Evolutionary conservation across 345 rosid genomes (phyloP).

Genomic region (Leavenworthia alabamica): DNA sequence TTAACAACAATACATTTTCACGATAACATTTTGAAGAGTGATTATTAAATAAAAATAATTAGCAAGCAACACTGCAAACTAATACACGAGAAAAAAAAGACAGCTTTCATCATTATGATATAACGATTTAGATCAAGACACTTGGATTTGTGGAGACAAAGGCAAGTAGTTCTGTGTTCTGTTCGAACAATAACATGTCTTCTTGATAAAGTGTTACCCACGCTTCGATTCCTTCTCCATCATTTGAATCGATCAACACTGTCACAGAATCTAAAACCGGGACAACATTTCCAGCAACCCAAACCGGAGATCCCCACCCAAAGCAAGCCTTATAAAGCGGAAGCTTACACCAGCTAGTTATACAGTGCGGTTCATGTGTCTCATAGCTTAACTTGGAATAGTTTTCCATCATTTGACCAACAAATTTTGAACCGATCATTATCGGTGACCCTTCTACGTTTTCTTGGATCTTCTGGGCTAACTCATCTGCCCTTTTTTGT

Average conservation of each 20-base stretch:
- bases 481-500: background rate
- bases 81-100: too few relatives aligned
- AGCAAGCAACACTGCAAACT: too few relatives aligned
- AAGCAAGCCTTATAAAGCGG: constrained; percentile 38
- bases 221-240: constrained; percentile 44
- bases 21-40: too few relatives aligned
- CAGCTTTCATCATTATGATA: too few relatives aligned
- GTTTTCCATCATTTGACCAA: background rate
- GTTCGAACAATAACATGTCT: constrained; percentile 37
- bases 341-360: constrained; percentile 39
- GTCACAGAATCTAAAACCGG: constrained; percentile 10
- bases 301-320: constrained; percentile 46
- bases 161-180: constrained; percentile 34
- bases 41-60: too few relatives aligned
- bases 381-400: background rate
- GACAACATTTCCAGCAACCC: constrained; percentile 27
- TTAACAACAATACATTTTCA: too few relatives aligned
- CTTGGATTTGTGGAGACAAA: constrained; percentile 34
- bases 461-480: background rate
- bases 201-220: constrained; percentile 40
- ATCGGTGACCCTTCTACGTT: background rate
- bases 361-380: constrained; percentile 19
- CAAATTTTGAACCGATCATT: background rate
- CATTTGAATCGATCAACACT: constrained; percentile 25
- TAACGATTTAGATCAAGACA: background rate